These are phyloP conservation scores for Simmondsia chinensis DNA, from an alignment of 148 eudicot species.

Conservation along the genomic window DNA sequence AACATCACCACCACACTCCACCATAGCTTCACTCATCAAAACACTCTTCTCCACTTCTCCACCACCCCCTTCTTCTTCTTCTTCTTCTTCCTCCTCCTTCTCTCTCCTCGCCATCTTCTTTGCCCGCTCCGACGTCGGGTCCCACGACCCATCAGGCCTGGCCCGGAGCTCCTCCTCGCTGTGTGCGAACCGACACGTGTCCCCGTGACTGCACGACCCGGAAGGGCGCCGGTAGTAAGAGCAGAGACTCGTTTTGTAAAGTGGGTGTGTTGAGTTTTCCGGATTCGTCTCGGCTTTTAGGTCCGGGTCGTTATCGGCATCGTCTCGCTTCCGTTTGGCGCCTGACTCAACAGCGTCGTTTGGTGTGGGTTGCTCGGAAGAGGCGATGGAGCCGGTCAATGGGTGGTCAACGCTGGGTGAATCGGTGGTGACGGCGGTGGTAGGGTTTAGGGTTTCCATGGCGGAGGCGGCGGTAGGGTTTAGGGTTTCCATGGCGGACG, in stretches of 20 bases:
- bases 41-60: constrained; percentile 18
- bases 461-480: constrained; percentile 9
- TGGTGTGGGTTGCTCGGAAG: constrained; percentile 3
- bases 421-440: background rate
- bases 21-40: constrained; percentile 64
- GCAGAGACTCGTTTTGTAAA: constrained; percentile 83
- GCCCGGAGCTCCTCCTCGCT: constrained; percentile 66
- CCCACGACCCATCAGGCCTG: constrained; percentile 77
- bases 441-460: constrained; percentile 40
- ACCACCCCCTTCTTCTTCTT: constrained; percentile 5
- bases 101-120: constrained; percentile 43
- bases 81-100: constrained; percentile 13
- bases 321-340: constrained; percentile 60
- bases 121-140: constrained; percentile 74
- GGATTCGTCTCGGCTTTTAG: constrained; percentile 1
- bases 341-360: constrained; percentile 9
- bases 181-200: constrained; percentile 71
- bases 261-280: constrained; percentile 27
- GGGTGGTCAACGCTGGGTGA: constrained; percentile 2
- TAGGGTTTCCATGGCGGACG: too few species aligned
- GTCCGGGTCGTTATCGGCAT: constrained; percentile 12
- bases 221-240: constrained; percentile 56
- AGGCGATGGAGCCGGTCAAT: constrained; percentile 11
- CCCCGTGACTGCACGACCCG: constrained; percentile 76
- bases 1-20: constrained; percentile 19